These are phyloP conservation scores for Viridothelium virens DNA, from an alignment of 495 filamentous ascomycete genomes.

Conservation along the genomic window DNA sequence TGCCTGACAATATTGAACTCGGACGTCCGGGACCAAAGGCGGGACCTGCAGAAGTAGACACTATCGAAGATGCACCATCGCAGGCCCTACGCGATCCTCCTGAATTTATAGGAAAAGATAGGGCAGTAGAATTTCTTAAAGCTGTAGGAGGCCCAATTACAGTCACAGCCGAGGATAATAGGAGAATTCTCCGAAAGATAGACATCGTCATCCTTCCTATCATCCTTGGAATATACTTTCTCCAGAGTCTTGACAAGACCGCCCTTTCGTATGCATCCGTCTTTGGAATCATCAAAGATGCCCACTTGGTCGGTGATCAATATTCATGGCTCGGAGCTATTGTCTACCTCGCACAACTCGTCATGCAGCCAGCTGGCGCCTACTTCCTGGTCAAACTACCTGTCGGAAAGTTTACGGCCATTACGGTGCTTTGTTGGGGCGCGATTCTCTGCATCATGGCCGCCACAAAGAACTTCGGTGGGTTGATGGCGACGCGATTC, in stretches of 20 bases:
- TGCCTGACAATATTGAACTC: background rate
- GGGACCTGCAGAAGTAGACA: background rate
- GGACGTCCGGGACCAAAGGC: background rate
- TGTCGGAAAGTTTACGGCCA: constrained; percentile 32
- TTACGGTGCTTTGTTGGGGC: constrained; percentile 31
- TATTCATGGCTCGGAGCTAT: constrained; percentile 37
- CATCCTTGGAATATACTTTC: constrained; percentile 45
- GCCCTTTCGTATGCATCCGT: constrained; percentile 46
- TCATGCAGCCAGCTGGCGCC: constrained; percentile 29
- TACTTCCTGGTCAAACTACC: constrained; percentile 44
- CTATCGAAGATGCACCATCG: background rate
- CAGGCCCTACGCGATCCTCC: background rate
- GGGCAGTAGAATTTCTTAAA: background rate
- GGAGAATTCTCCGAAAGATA: constrained; percentile 33
- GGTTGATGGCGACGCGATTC: constrained; percentile 17
- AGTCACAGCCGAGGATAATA: constrained; percentile 21
- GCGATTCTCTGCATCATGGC: constrained; percentile 29
- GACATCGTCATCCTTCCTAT: constrained; percentile 45
- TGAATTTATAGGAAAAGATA: background rate
- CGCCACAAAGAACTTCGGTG: constrained; percentile 18
- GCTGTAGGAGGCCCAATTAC: background rate
- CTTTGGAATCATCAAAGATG: constrained; percentile 47
- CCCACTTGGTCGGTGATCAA: constrained; percentile 41
- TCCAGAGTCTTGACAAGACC: constrained; percentile 50
- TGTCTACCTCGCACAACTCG: constrained; percentile 31